Evolutionary conservation across 208 protist genomes (phyloP).

Genomic region (Balamuthia mandrillaris): DNA sequence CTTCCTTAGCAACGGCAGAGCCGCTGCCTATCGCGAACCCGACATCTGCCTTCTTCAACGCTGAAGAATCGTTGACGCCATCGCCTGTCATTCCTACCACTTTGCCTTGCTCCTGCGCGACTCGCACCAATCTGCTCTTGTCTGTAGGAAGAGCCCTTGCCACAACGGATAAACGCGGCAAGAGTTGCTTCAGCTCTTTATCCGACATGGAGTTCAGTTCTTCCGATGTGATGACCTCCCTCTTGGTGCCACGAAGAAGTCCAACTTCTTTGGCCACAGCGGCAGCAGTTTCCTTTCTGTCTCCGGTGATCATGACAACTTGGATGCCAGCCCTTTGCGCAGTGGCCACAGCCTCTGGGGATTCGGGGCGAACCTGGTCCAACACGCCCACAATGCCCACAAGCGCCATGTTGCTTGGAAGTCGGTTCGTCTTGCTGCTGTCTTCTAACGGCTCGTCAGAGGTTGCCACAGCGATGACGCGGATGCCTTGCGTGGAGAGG

Average conservation of each 20-base stretch:
- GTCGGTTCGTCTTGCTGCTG: background rate
- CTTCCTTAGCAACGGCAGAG: conserved; percentile 82
- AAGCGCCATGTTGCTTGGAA: conserved; percentile 78
- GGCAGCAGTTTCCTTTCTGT: conserved; percentile 84
- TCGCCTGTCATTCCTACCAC: conserved; percentile 88
- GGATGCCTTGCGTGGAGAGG: conserved; percentile 37
- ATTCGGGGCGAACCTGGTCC: conserved; percentile 89
- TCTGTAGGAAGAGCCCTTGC: conserved; percentile 85
- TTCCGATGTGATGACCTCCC: conserved; percentile 50
- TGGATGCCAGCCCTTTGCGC: conserved; percentile 89
- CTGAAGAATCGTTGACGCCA: conserved; percentile 95
- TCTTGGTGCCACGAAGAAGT: conserved; percentile 71
- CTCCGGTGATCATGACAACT: conserved; percentile 91
- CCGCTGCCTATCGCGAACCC: conserved; percentile 96
- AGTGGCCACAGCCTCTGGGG: conserved; percentile 81
- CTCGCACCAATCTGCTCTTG: conserved; percentile 48
- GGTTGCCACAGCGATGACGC: conserved; percentile 49
- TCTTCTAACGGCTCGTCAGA: conserved; percentile 31
- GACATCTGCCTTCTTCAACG: conserved; percentile 91
- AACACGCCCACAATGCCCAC: conserved; percentile 86
- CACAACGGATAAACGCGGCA: conserved; percentile 81
- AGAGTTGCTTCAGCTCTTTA: conserved; percentile 63
- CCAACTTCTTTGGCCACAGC: conserved; percentile 87
- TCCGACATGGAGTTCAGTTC: conserved; percentile 54
- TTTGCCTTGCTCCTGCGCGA: conserved; percentile 16